Conservation (phyloP, 2,329 filamentous ascomycete genomes). For the Penicillium rolfsii region DNA sequence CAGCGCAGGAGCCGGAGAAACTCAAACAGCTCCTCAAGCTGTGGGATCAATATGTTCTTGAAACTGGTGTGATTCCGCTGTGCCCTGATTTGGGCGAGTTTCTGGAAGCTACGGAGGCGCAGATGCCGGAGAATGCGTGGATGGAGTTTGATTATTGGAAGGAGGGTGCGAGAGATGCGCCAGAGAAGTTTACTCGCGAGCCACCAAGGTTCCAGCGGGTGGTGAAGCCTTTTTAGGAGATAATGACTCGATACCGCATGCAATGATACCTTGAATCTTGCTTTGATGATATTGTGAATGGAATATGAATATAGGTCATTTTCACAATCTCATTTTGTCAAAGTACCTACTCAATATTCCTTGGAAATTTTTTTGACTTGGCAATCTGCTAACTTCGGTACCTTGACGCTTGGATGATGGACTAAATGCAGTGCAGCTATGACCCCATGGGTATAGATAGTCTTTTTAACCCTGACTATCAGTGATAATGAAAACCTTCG, state of each 20-base stretch:
- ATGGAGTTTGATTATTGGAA: constrained; percentile 70
- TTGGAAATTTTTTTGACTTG: too few relatives aligned
- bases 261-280: constrained; percentile 9
- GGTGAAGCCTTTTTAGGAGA: constrained; percentile 39
- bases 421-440: background rate
- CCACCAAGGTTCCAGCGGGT: constrained; percentile 41
- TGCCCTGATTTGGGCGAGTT: constrained; percentile 62
- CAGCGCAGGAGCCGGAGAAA: constrained; percentile 47
- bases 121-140: constrained; percentile 68
- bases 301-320: background rate
- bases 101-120: constrained; percentile 63
- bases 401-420: too few relatives aligned
- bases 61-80: constrained; percentile 63
- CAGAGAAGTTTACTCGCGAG: constrained; percentile 48
- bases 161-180: constrained; percentile 55
- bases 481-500: too few relatives aligned
- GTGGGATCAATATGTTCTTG: constrained; percentile 62
- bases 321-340: too few relatives aligned
- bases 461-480: background rate
- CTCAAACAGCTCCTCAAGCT: constrained; percentile 55
- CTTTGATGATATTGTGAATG: constrained; percentile 11
- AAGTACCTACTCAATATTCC: too few relatives aligned
- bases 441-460: background rate
- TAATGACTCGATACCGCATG: background rate
- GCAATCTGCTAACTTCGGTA: too few relatives aligned